Base-by-base conservation (phyloP, 106 monocot genomes). In the Apostasia shenzhenica region DNA sequence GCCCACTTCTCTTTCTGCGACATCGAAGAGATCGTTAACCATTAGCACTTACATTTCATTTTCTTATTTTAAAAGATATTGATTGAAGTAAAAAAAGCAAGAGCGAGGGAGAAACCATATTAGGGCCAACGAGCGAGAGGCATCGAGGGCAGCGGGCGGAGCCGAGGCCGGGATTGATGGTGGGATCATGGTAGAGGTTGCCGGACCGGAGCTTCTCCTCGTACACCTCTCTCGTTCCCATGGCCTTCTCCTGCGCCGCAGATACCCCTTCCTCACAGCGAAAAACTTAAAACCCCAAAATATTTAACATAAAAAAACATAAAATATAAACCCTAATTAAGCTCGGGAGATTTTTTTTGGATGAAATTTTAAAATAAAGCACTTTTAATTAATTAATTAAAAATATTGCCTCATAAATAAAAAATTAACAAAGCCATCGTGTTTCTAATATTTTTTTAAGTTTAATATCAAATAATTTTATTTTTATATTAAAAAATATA, bases 191-290 rank as follows among this genome's bases (percentile, higher is more conserved):
- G 64, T 80, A 68, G 44, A 88, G 75, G 54, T 89, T 92, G 6
- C 86, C 95, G 6, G 78, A 78, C 26, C 89, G 80, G 38, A 92
- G 88, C 86, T 97, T 97, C 89, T 97, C 84, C 79, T 92, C 92
- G 68, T 97, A 97, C 7, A 89, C 95, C 67, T 97, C 89, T 59
- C 95, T 75, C 26, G 95, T 92, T 52, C 92, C 95, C 92, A 97
- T 92, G 26, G n/a, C 48, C 65, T 12, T 45, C 59, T 2, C 6
- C 5, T 2, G 40, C 37, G 2, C 7, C 40, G 1, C 59, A 0
- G 40, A 8, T 55, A n/a, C 0, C 14, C 8, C 59, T 26, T 26
- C 26, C 26, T 26, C 26, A 26, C 26, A 26, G 26, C 26, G 26
- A 26, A 26, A 26, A 26, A 26, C 26, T 26, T 26, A 26, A 26